Percentiles rank a stretch among this genome's conserved stretches.
Conservation (phyloP, 139 green algal genomes). For the Chlamydomonas applanata region DNA sequence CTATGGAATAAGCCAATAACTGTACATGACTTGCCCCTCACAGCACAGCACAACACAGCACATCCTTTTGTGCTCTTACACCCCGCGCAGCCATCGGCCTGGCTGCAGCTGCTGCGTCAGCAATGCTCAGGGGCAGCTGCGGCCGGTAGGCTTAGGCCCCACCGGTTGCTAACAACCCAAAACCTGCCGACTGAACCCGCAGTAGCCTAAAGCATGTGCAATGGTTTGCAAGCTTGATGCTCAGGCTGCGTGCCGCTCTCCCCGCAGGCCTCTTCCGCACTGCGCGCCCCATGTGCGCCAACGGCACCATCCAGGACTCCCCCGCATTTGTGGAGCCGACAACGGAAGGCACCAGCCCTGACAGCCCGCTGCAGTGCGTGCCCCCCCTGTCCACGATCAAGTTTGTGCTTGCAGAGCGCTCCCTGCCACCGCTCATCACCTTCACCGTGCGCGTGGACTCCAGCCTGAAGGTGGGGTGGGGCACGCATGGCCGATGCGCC, state of each 20-base stretch:
- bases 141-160: too few species aligned
- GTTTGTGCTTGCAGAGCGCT: conserved; percentile 50
- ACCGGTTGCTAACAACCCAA: too few species aligned
- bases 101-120: too few species aligned
- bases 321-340: conserved; percentile 40
- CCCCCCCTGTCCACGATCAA: conserved; percentile 56
- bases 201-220: neutral
- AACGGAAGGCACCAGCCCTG: conserved; percentile 21
- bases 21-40: too few species aligned
- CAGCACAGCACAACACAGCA: too few species aligned
- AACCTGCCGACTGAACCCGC: too few species aligned
- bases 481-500: too few species aligned
- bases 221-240: neutral
- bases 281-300: conserved; percentile 33
- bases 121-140: too few species aligned
- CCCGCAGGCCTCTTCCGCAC: conserved; percentile 62
- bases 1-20: too few species aligned
- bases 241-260: neutral
- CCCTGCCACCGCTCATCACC: conserved; percentile 54
- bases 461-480: conserved; percentile 34
- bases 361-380: conserved; percentile 44
- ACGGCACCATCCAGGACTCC: conserved; percentile 36
- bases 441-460: conserved; percentile 58
- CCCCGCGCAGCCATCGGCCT: too few species aligned
- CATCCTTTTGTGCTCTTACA: too few species aligned